Base-by-base conservation (phyloP, 768 basidiomycete genomes). In the Artomyces pyxidatus region DNA sequence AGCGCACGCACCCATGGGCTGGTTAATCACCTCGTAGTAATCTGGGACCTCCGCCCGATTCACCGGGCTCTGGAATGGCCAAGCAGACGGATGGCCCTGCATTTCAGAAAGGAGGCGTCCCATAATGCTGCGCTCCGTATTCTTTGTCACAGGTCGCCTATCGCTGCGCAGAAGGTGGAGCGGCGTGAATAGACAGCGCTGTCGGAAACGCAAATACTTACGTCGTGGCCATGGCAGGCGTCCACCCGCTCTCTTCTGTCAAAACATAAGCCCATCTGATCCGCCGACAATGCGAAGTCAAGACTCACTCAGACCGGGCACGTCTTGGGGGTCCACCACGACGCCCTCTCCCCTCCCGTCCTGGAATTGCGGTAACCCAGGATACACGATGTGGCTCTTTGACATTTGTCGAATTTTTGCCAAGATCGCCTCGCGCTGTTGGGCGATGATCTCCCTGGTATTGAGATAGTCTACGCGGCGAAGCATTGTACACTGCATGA, bases 401-500 rank as follows among this genome's bases (percentile, higher is more conserved):
- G 89, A 92, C 66, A 84, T 79, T 55, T 86, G 76, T 47, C 91
- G 77, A 50, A 99, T 97, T 69, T 93, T 96, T 26, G 76, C 68
- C 61, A 95, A 73, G 47, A 97, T 80, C 5, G 93, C 91, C 58
- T 93, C 91, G 60, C 91, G 85, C 68, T 99, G 96, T 51, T 71
- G 72, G 4, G 78, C 71, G 48, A 97, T 71, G 53, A 87, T 81
- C 47, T 80, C 80, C 26, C 78, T 73, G 52, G 89, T 91, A 56
- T 86, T 74, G 51, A 94, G 74, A 61, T 98, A 99, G 61, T 92
- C 81, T 53, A 98, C 81, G 62, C 88, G 90, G 45, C 77, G 81
- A n/a, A 99, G 67, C 88, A 99, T 85, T 6, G 85, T 85, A 61
- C 96, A 99, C 65, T 94, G 90, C 94, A 99, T 97, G 69, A 98